Percentiles rank a stretch among this genome's conserved stretches.
Conservation (phyloP, 257 asterid genomes). For the Salvia miltiorrhiza region DNA sequence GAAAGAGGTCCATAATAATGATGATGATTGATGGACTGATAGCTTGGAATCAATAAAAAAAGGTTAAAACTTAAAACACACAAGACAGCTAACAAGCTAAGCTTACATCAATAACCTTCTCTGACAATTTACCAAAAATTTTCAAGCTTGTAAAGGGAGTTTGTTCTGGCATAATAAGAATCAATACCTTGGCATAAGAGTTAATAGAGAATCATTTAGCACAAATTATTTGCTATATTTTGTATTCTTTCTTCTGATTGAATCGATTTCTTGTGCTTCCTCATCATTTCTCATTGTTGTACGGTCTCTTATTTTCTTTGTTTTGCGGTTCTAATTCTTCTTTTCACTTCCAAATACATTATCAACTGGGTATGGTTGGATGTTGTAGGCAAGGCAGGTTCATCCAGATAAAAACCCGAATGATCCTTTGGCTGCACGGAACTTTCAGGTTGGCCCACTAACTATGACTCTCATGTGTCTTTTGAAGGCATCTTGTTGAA, state of each 20-base stretch:
- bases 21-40: neutral
- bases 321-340: neutral
- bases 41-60: neutral
- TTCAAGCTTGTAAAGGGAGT: no score
- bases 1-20: neutral
- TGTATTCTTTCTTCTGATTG: neutral
- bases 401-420: slow-evolving; percentile 99
- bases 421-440: slow-evolving; percentile 95
- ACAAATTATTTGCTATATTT: neutral
- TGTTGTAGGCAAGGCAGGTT: slow-evolving; percentile 90
- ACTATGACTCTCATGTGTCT: slow-evolving; percentile 3
- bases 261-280: neutral
- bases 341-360: neutral
- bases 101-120: neutral
- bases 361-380: slow-evolving; percentile 15
- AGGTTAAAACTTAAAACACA: neutral
- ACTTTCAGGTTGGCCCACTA: slow-evolving; percentile 63
- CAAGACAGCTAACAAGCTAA: neutral
- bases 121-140: neutral
- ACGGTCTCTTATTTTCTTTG: neutral
- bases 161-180: no score
- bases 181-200: neutral
- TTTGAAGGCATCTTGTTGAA: neutral
- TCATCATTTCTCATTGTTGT: neutral
- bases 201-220: neutral